phyloP scores from a whole-genome alignment of 306 rosid species.

The Purshia tridentata region DNA sequence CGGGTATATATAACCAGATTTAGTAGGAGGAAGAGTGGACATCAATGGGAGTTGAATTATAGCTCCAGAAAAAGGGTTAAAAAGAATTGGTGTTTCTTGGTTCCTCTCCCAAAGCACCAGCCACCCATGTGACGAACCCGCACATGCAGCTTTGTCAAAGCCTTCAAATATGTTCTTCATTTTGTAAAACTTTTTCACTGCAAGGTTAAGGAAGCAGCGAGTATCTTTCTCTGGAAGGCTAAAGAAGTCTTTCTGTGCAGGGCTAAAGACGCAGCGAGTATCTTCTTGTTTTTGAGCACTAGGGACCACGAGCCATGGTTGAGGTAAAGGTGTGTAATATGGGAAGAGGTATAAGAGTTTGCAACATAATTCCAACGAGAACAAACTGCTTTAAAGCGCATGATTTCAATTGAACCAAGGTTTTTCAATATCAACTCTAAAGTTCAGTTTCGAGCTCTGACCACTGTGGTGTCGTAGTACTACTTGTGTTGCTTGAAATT shows the following conservation, averaged over 20 bases:
- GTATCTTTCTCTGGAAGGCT: too few relatives aligned
- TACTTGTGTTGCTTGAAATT: too few relatives aligned
- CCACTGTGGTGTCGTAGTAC: background rate
- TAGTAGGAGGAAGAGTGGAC: too few relatives aligned
- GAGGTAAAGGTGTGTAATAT: background rate
- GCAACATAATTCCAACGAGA: background rate
- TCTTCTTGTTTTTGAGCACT: background rate
- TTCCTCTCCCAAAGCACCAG: background rate
- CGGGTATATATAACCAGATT: too few relatives aligned
- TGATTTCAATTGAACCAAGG: background rate
- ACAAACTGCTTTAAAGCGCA: background rate
- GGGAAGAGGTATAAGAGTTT: background rate
- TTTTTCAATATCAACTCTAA: background rate
- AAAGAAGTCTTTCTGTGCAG: too few relatives aligned
- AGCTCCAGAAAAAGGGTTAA: background rate
- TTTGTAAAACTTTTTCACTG: background rate
- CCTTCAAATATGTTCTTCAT: background rate
- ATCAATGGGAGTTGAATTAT: background rate
- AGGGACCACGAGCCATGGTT: slow-evolving; percentile 19
- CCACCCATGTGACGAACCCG: slow-evolving; percentile 23
- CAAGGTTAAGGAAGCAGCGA: background rate
- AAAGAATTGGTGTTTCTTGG: background rate
- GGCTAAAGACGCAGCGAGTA: slow-evolving; percentile 16
- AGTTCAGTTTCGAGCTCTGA: background rate
- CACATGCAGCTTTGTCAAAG: background rate